Base-by-base conservation (phyloP, 2,329 filamentous ascomycete species). In the Microdochium trichocladiopsis region DNA sequence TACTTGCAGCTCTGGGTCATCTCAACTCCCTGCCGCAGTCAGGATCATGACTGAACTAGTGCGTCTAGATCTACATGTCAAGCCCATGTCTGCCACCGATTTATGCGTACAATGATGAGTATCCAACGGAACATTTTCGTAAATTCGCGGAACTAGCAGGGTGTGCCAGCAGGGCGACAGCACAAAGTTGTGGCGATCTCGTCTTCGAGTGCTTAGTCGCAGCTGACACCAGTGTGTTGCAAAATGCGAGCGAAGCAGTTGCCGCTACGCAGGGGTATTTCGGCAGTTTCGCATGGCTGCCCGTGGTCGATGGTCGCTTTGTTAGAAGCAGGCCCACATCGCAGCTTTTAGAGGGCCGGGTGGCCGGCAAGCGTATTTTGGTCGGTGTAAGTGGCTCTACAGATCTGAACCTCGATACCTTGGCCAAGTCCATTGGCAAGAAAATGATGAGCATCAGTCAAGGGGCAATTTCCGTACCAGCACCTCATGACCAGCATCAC, bases 211-310 rank as follows among this genome's bases (percentile, higher is more conserved):
- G 61, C 37, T 52, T 64, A 36, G 57, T 65, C 10, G 57, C 56
- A 4, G 55, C 60, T 14, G 58, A 63, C 18, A 60, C 55, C 10
- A 50, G 51, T 11, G 51, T 58, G 16, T 43, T 65, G 51, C 61
- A 65, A 53, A 60, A 61, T 50, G 62, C 61, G 4, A 65, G 61
- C 21, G 60, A 58, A 18, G 57, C 56, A 24, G 59, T 63, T 25
- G 63, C 63, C 8, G 61, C 61, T 11, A 63, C 59, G 2, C 48
- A 53, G 25, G 63, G 63, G 3, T 58, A 57, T 37, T 65, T 58
- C 41, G 62, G 63, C 5, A 63, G 54, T 50, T 64, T 61, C 50
- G 63, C 57, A 48, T 65, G 63, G 48, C 16, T 61, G n/a, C 62
- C 62, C 2, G 62, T 63, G 1, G 53, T 65, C 21, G 63, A 65